phyloP scores from a whole-genome alignment of 495 filamentous ascomycete species.

The Tirmania nivea region DNA sequence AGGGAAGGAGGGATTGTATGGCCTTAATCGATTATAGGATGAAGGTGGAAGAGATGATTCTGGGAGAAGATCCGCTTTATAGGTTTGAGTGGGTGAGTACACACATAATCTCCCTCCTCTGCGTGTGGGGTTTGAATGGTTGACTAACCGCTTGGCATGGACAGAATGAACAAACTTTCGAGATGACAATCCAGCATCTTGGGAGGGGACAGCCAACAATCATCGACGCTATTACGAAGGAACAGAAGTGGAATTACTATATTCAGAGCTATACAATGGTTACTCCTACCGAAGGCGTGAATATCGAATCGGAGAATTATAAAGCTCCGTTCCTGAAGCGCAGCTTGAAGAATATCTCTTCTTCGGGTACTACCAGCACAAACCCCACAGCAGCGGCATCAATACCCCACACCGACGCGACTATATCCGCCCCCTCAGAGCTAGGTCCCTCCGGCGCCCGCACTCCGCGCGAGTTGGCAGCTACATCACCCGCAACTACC shows the following conservation, averaged over 20 bases:
- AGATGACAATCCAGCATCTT: constrained; percentile 15
- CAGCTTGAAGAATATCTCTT: constrained; percentile 27
- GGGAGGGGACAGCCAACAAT: constrained; percentile 16
- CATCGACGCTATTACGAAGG: constrained; percentile 32
- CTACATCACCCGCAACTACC: constrained; percentile 19
- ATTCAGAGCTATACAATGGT: constrained; percentile 71
- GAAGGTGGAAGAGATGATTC: constrained; percentile 14
- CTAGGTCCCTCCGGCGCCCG: background rate
- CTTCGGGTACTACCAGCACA: background rate
- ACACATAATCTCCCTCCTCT: background rate
- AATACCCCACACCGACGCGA: constrained; percentile 4
- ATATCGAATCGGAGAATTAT: constrained; percentile 29
- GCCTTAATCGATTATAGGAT: constrained; percentile 17
- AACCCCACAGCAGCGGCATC: background rate
- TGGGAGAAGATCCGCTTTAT: constrained; percentile 12
- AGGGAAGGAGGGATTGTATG: constrained; percentile 16
- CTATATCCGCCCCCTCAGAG: background rate
- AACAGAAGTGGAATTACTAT: constrained; percentile 72
- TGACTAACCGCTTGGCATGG: background rate
- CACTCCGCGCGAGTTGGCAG: constrained; percentile 25
- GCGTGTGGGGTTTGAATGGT: background rate
- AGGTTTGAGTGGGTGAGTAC: constrained; percentile 19
- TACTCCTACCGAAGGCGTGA: constrained; percentile 73
- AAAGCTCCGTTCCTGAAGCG: constrained; percentile 46
- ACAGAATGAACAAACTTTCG: constrained; percentile 13